These are phyloP conservation scores for Talaromyces sp. DNA, from an alignment of 2,329 filamentous ascomycete species.

Conservation along the genomic window DNA sequence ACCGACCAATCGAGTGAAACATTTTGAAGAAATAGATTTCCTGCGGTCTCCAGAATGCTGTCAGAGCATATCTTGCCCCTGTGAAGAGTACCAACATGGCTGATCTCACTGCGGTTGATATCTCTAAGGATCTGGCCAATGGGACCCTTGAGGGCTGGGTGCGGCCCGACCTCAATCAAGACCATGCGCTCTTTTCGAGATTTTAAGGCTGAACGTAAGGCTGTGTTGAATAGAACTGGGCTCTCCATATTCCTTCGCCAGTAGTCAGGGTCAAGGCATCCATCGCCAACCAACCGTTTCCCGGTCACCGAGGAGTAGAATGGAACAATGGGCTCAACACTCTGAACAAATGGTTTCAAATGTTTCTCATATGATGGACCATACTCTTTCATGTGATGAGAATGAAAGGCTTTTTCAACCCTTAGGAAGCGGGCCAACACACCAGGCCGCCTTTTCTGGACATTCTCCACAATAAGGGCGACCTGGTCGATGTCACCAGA, in stretches of 20 bases:
- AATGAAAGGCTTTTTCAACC: slow-evolving; percentile 35
- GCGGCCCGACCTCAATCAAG: slow-evolving; percentile 31
- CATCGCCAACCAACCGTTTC: slow-evolving; percentile 8
- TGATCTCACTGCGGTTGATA: not conserved
- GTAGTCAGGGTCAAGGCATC: slow-evolving; percentile 23
- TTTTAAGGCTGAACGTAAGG: slow-evolving; percentile 18
- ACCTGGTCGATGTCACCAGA: slow-evolving; percentile 29
- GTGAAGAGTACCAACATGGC: slow-evolving; percentile 34
- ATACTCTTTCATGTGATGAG: slow-evolving; percentile 37
- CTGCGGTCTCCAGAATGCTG: not conserved
- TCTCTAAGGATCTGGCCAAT: slow-evolving; percentile 17
- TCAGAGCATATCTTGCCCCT: slow-evolving; percentile 22
- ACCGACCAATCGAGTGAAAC: not conserved
- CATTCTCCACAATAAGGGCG: slow-evolving; percentile 22
- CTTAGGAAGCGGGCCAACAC: slow-evolving; percentile 29
- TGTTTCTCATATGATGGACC: slow-evolving; percentile 26
- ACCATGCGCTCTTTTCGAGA: slow-evolving; percentile 15
- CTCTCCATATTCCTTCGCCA: slow-evolving; percentile 35
- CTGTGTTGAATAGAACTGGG: slow-evolving; percentile 33
- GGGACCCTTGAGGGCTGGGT: slow-evolving; percentile 30
- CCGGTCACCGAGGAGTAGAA: slow-evolving; percentile 23
- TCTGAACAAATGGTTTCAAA: slow-evolving; percentile 8
- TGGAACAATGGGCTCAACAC: not conserved
- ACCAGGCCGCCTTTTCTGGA: slow-evolving; percentile 19
- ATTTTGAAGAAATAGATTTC: not conserved